Evolutionary conservation across 176 grass and related monocot species (phyloP), one percentile per base, ranked within the genome.

Genomic region (Canna indica): DNA sequence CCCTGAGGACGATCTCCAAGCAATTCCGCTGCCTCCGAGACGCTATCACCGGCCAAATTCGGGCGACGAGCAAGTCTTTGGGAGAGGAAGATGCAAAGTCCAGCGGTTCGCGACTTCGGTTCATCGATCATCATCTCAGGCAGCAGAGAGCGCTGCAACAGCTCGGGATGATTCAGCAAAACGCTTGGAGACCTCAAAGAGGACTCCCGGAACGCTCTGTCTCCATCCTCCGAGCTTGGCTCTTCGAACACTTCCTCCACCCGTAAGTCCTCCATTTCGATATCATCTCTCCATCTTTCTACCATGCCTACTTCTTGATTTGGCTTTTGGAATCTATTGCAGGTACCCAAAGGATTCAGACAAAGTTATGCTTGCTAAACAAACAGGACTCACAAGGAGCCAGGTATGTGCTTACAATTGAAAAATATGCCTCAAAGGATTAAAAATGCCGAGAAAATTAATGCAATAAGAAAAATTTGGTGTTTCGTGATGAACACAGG

Each of bases 241-340:
- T 99, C 83, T 99, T 99, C 87, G 95, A 99, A 33, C 95, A 99
- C 73, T 99, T 99, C 80, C 95, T 99, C n/a, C 90, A 99, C 73
- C 95, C 95, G 95, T 99, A 83, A 81, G 88, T 59, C 4, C 44
- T 67, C 41, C 41, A 0, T 10, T 29, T 67, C 20, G 24, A 18
- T 8, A 88, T 73, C 53, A 59, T 9, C 47, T 57, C 31, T 15
- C 18, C 71, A 0, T 22, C 13, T 2, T 6, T 13, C 10, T n/a
- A 72, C 7, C 6, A n/a, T n/a, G n/a, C 13, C 13, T 14, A 7
- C 0, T 28, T 26, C 0, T 59, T 24, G 3, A 41, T 9, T 5
- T 39, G 13, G 26, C 33, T 0, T 44, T 44, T 0, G 36, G 59
- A 2, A 34, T 75, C 18, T 4, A 30, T 30, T 73, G 90, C 84